phyloP scores from a whole-genome alignment of 768 basidiomycete species.

The Naematelia encephala region DNA sequence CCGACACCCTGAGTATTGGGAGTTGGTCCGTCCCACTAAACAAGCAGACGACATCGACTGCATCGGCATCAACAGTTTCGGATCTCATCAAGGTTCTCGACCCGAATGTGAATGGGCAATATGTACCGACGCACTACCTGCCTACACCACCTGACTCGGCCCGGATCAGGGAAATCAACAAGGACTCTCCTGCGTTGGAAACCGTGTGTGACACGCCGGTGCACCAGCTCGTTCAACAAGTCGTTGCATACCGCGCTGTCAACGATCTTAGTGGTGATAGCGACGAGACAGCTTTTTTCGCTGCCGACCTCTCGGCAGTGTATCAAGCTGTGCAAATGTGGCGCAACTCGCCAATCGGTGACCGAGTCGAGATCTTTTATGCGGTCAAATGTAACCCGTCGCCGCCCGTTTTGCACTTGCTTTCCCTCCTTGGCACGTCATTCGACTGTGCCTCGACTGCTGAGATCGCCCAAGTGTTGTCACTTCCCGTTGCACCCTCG shows the following conservation, averaged over 20 bases:
- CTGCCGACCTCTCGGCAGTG: conserved; percentile 84
- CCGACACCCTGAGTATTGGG: neutral
- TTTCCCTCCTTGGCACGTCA: conserved; percentile 83
- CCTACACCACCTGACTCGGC: conserved; percentile 30
- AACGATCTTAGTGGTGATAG: conserved; percentile 51
- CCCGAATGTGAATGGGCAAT: conserved; percentile 19
- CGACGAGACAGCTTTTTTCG: conserved; percentile 93
- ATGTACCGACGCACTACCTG: conserved; percentile 23
- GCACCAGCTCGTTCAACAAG: conserved; percentile 33
- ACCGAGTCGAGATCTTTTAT: conserved; percentile 89
- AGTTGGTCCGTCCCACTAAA: neutral
- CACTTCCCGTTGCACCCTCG: conserved; percentile 60
- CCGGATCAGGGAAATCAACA: conserved; percentile 12
- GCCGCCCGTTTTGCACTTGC: conserved; percentile 83
- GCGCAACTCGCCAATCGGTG: conserved; percentile 62
- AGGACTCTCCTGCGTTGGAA: conserved; percentile 20
- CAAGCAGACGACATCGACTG: neutral
- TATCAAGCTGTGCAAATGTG: conserved; percentile 82
- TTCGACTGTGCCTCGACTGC: conserved; percentile 97
- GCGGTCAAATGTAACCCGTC: conserved; percentile 99
- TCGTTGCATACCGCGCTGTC: conserved; percentile 24
- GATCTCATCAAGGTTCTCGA: conserved; percentile 41
- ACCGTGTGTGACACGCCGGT: conserved; percentile 29
- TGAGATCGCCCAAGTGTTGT: conserved; percentile 79
- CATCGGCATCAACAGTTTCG: conserved; percentile 2